These are phyloP conservation scores for Diutina scorzettiae DNA, from an alignment of 1,139 yeast genomes.

Conservation along the genomic window DNA sequence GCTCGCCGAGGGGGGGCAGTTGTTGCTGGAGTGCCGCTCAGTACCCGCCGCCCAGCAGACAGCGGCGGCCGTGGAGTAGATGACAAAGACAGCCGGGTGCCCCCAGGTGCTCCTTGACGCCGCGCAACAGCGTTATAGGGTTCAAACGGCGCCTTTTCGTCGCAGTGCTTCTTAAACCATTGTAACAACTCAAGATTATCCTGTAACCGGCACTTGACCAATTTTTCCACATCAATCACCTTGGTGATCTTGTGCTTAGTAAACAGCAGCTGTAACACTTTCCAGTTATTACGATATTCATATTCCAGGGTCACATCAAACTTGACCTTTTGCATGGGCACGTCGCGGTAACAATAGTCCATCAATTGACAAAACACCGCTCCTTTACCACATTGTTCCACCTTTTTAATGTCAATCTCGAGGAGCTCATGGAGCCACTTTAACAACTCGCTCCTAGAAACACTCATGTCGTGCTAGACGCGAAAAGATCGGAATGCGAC, in stretches of 20 bases:
- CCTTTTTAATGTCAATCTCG: conserved; percentile 53
- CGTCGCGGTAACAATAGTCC: conserved; percentile 73
- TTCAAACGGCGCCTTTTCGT: conserved; percentile 47
- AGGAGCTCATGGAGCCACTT: conserved; percentile 75
- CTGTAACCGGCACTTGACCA: conserved; percentile 81
- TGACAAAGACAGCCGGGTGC: background rate
- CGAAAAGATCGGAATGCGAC: too few relatives aligned
- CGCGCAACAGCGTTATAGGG: conserved; percentile 51
- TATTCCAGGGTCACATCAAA: conserved; percentile 60
- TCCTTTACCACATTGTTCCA: conserved; percentile 93
- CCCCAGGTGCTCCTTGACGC: conserved; percentile 10
- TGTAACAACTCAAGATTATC: conserved; percentile 90
- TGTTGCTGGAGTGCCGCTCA: conserved; percentile 7
- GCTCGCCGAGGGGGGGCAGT: background rate
- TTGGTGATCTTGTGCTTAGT: conserved; percentile 60
- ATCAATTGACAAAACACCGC: conserved; percentile 89
- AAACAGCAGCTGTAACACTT: conserved; percentile 71
- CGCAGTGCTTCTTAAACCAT: conserved; percentile 83
- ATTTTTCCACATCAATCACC: conserved; percentile 66
- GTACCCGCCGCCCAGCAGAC: conserved; percentile 8
- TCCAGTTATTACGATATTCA: conserved; percentile 71
- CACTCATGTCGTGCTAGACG: too few relatives aligned
- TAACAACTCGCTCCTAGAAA: conserved; percentile 66
- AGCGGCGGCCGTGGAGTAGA: conserved; percentile 7
- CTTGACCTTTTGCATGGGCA: conserved; percentile 67